A percentile compares a stretch with the other conserved stretches of the same genome.
phyloP scores from a whole-genome alignment of 2,329 filamentous ascomycete species.

The Aulographum hederae region DNA sequence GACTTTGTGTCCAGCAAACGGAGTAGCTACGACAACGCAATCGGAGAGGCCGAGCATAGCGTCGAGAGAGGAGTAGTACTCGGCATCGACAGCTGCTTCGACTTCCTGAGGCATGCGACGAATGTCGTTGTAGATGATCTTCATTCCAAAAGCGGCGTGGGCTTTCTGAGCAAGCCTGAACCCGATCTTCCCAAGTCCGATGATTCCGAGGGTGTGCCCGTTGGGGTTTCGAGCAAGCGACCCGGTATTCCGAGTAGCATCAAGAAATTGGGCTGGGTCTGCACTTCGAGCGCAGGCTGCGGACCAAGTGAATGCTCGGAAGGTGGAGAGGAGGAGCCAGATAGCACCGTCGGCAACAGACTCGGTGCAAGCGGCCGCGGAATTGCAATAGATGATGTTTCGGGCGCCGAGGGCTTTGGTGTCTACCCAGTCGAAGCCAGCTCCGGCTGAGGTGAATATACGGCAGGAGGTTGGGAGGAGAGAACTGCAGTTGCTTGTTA shows the following conservation, averaged over 20 bases:
- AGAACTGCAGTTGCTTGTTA: constrained; percentile 11
- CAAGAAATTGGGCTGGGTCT: constrained; percentile 28
- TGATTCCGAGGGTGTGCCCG: constrained; percentile 41
- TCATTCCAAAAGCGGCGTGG: constrained; percentile 43
- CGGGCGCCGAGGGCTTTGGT: constrained; percentile 39
- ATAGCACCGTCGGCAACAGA: constrained; percentile 56
- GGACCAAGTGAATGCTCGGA: constrained; percentile 50
- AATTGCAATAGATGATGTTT: constrained; percentile 57
- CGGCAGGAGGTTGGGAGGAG: constrained; percentile 33
- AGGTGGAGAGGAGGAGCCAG: constrained; percentile 49
- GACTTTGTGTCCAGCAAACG: constrained; percentile 30
- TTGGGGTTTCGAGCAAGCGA: constrained; percentile 47
- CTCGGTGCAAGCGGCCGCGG: constrained; percentile 50
- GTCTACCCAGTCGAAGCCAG: constrained; percentile 46
- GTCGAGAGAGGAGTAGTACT: constrained; percentile 32
- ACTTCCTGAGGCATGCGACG: constrained; percentile 26
- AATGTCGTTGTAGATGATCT: constrained; percentile 44
- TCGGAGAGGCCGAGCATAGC: constrained; percentile 35
- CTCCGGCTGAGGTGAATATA: constrained; percentile 41
- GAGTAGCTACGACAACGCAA: constrained; percentile 44
- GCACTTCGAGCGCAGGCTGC: constrained; percentile 33
- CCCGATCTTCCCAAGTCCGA: constrained; percentile 46
- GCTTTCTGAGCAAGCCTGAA: constrained; percentile 37
- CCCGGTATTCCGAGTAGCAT: constrained; percentile 39
- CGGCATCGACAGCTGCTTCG: constrained; percentile 31